Conservation (phyloP, 108 stramenopile species). For the Heterococcus sp. region DNA sequence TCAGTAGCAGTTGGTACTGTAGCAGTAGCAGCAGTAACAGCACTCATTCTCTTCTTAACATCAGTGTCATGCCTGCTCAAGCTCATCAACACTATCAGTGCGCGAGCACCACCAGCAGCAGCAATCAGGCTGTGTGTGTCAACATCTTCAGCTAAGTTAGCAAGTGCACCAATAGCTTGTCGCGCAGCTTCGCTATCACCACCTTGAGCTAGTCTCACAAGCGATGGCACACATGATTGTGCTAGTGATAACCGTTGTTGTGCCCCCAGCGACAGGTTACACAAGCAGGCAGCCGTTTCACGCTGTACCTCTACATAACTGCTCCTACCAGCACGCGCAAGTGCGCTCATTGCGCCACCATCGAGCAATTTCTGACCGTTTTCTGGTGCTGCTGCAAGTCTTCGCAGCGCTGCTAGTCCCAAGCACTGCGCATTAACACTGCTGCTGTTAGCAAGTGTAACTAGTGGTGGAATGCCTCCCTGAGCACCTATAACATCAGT, state of each 20-base stretch:
- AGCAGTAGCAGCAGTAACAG: too few species aligned
- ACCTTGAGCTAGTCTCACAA: constrained; percentile 58
- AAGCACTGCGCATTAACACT: constrained; percentile 63
- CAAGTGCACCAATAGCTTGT: constrained; percentile 66
- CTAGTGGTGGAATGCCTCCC: constrained; percentile 60
- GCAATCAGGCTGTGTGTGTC: constrained; percentile 64
- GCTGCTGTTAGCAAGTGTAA: constrained; percentile 54
- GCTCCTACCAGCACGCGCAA: constrained; percentile 55
- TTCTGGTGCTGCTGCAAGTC: constrained; percentile 61
- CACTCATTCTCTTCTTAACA: too few species aligned
- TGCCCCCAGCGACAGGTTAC: constrained; percentile 62
- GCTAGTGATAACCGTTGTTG: constrained; percentile 61
- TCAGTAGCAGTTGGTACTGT: too few species aligned
- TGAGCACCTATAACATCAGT: constrained; percentile 58
- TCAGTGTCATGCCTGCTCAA: too few species aligned
- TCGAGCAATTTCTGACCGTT: constrained; percentile 57
- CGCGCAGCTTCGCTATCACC: constrained; percentile 65
- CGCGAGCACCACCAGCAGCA: constrained; percentile 46
- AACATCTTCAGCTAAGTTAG: constrained; percentile 72
- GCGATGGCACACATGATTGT: constrained; percentile 48
- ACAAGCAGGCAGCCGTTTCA: constrained; percentile 71
- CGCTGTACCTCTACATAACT: constrained; percentile 62
- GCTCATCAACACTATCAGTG: constrained; percentile 58
- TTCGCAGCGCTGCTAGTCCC: constrained; percentile 65
- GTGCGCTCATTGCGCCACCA: constrained; percentile 52